Percentiles rank a stretch among this genome's conserved stretches.
Conservation (phyloP, 768 basidiomycete species). For the Phanerochaete sordida region DNA sequence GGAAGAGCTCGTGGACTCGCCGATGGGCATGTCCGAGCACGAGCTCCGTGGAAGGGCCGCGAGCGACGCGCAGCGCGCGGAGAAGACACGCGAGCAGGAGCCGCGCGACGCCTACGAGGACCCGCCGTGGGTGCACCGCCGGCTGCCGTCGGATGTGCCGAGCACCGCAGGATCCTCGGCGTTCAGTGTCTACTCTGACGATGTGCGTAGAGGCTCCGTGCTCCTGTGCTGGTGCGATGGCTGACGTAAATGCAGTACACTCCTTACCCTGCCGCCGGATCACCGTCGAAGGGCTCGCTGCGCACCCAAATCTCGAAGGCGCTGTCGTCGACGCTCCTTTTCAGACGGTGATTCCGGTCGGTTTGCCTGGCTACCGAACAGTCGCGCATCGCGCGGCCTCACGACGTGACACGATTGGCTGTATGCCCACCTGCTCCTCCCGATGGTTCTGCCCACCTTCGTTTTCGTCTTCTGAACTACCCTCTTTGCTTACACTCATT, state of each 20-base stretch:
- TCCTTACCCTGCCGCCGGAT: background rate
- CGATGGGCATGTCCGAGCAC: slow-evolving; percentile 2
- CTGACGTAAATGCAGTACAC: background rate
- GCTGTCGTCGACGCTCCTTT: background rate
- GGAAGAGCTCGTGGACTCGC: slow-evolving; percentile 2
- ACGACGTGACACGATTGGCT: background rate
- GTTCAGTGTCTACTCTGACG: slow-evolving; percentile 5
- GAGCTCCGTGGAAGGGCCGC: slow-evolving; percentile 1
- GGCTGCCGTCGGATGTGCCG: slow-evolving; percentile 3
- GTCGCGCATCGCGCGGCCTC: background rate
- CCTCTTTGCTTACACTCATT: background rate
- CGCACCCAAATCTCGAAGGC: slow-evolving; percentile 3
- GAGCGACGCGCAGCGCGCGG: background rate
- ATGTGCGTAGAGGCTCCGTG: slow-evolving; percentile 1
- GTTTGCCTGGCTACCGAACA: background rate
- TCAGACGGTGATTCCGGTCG: background rate
- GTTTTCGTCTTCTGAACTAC: background rate
- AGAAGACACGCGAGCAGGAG: background rate
- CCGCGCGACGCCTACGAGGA: background rate
- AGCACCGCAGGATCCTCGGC: background rate
- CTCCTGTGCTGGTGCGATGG: background rate
- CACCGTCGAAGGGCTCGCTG: background rate
- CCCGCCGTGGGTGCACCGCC: background rate
- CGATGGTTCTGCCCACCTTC: background rate
- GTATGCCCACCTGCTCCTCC: background rate